These are phyloP conservation scores for Trametes hirsuta DNA, from an alignment of 1,284 basidiomycete genomes.

Conservation along the genomic window DNA sequence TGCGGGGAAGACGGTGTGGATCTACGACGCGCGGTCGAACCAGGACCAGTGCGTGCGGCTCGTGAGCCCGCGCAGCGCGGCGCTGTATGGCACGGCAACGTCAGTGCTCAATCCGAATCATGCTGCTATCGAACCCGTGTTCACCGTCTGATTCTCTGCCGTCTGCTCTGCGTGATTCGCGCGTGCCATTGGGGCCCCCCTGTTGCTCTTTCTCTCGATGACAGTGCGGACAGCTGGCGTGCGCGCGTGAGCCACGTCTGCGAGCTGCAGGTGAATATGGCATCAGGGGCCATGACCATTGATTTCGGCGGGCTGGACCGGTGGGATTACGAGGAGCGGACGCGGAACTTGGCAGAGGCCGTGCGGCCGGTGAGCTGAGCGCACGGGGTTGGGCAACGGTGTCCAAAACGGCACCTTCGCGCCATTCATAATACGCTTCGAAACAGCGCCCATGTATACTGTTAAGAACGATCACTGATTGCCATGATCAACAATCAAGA, in stretches of 20 bases:
- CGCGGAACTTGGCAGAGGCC: conserved; percentile 61
- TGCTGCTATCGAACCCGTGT: neutral
- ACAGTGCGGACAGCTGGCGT: conserved; percentile 79
- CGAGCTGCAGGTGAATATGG: conserved; percentile 72
- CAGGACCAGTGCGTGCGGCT: conserved; percentile 64
- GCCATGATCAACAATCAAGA: conserved; percentile 22
- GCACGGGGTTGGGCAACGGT: too few species aligned
- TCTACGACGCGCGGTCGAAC: conserved; percentile 72
- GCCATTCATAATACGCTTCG: neutral
- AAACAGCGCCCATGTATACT: conserved; percentile 13
- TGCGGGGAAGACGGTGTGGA: conserved; percentile 67
- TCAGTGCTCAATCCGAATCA: conserved; percentile 40
- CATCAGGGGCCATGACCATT: conserved; percentile 64
- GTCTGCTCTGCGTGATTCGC: neutral
- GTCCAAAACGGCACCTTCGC: neutral
- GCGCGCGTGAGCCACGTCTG: conserved; percentile 68
- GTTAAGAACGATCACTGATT: conserved; percentile 15
- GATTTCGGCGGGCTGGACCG: conserved; percentile 76
- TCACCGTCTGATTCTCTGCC: neutral
- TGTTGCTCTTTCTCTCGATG: neutral
- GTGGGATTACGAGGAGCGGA: conserved; percentile 67
- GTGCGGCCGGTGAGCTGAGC: conserved; percentile 17
- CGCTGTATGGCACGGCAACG: conserved; percentile 76
- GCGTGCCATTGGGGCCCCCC: too few species aligned
- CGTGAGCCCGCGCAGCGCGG: conserved; percentile 56